phyloP scores from a whole-genome alignment of 495 filamentous ascomycete species.

The Stereocaulon alpinum region DNA sequence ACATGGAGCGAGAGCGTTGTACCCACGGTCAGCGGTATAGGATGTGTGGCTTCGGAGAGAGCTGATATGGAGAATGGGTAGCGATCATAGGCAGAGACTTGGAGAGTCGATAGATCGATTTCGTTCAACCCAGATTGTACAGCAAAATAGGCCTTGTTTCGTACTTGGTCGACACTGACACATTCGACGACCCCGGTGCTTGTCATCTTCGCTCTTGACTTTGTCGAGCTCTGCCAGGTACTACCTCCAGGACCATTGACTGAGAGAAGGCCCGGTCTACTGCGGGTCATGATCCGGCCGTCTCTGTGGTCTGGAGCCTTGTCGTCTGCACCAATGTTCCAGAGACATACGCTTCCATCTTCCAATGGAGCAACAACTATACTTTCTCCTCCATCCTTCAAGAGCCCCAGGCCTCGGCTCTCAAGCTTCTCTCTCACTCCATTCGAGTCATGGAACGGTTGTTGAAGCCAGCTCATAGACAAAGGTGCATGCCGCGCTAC shows the following conservation, averaged over 20 bases:
- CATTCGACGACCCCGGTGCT: slow-evolving; percentile 48
- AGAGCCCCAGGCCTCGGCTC: slow-evolving; percentile 55
- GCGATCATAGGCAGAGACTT: slow-evolving; percentile 56
- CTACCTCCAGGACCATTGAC: slow-evolving; percentile 33
- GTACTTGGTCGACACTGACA: slow-evolving; percentile 64
- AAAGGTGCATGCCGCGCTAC: slow-evolving; percentile 71
- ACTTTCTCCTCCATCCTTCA: slow-evolving; percentile 36
- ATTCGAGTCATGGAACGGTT: slow-evolving; percentile 34
- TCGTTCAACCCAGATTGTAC: slow-evolving; percentile 67
- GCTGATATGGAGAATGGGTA: slow-evolving; percentile 80
- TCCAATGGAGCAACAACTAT: slow-evolving; percentile 71
- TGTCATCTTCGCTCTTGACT: slow-evolving; percentile 6
- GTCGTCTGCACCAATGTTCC: slow-evolving; percentile 62
- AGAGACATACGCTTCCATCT: slow-evolving; percentile 76
- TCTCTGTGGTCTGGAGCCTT: slow-evolving; percentile 33
- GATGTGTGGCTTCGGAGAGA: slow-evolving; percentile 63
- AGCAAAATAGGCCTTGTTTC: slow-evolving; percentile 67
- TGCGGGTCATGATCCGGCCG: slow-evolving; percentile 56
- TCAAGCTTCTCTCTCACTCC: slow-evolving; percentile 34
- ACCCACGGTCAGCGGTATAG: slow-evolving; percentile 72
- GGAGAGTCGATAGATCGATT: slow-evolving; percentile 70
- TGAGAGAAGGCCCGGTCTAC: slow-evolving; percentile 53
- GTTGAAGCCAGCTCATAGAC: slow-evolving; percentile 63
- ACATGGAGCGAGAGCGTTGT: slow-evolving; percentile 77
- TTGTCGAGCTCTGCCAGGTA: slow-evolving; percentile 1